Evolutionary conservation across 2,329 filamentous ascomycete genomes (phyloP), one percentile per base, ranked within the genome.

Genomic region (Parascedosporium putredinis): DNA sequence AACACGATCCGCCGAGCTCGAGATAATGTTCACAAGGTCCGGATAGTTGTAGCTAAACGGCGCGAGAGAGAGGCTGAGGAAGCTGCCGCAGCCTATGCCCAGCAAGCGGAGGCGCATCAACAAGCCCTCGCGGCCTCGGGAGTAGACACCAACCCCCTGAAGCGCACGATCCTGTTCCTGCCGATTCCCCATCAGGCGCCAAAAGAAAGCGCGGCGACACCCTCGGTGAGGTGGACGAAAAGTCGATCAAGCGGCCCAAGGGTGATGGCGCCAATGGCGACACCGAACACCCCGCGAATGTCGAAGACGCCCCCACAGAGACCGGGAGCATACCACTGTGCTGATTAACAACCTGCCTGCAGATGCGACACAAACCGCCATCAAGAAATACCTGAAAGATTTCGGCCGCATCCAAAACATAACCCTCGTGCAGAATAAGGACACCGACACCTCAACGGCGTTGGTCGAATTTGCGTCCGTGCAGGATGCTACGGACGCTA

Each of bases 381-480:
- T 97, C 12, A 81, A 85, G 51, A 86, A 95, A 62, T 97, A 95
- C 63, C 97, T 98, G 69, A 84, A 84, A 60, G 88, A 90, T 54
- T 94, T 90, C 58, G 93, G 93, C 10, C 83, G 81, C 36, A 85
- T 96, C 60, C 87, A 88, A 58, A 83, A 83, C 54, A 70, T 96
- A 27, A 84, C 80, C 42, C 70, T 91, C 47, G 71, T 86, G 27
- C 71, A 71, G 29, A 82, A 88, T 40, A 65, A 75, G 2, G 74
- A 81, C 44, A 71, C 70, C n/a, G 67, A 76, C 43, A 79, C 81
- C 2, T 69, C 81, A 12, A 82, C 82, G 3, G 88, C 88, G 2
- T 71, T 93, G 43, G 81, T 98, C 46, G 93, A 98, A 63, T 96
- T 97, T 58, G 81, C 84, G 52, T 78, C 81, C 0, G 73, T 79